These are phyloP conservation scores for Betula pendula DNA, from an alignment of 306 rosid genomes.

Conservation along the genomic window DNA sequence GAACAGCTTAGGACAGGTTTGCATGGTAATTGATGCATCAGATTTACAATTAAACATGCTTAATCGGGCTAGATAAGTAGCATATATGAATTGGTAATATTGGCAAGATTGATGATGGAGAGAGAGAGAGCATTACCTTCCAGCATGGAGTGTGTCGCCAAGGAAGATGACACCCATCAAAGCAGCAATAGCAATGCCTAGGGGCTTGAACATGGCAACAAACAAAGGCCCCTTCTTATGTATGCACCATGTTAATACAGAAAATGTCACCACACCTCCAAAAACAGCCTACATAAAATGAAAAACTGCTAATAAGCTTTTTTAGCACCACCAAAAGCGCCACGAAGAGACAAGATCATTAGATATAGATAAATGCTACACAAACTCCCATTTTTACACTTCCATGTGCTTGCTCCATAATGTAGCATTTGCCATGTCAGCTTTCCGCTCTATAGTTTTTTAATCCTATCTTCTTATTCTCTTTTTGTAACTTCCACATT, in stretches of 20 bases:
- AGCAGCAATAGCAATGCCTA: constrained; percentile 67
- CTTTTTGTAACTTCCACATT: too few species aligned
- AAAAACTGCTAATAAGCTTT: constrained; percentile 8
- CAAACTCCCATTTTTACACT: too few species aligned
- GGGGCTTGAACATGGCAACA: constrained; percentile 62
- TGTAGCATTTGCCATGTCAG: too few species aligned
- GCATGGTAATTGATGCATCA: not conserved
- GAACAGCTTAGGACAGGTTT: not conserved
- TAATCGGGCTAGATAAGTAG: not conserved
- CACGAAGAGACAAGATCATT: not conserved
- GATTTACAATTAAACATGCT: not conserved
- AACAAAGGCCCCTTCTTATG: constrained; percentile 65
- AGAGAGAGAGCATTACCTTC: constrained; percentile 40
- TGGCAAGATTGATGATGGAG: not conserved
- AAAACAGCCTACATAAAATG: constrained; percentile 41
- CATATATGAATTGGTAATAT: not conserved
- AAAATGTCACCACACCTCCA: constrained; percentile 53
- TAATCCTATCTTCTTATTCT: too few species aligned
- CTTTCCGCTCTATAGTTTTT: too few species aligned
- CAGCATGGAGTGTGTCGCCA: constrained; percentile 58
- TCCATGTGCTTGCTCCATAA: too few species aligned
- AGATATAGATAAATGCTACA: too few species aligned
- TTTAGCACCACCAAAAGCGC: not conserved
- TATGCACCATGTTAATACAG: constrained; percentile 57
- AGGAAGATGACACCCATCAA: constrained; percentile 54